Evolutionary conservation across 2,329 filamentous ascomycete species (phyloP).

Genomic region (Ceratocystis colombiana): DNA sequence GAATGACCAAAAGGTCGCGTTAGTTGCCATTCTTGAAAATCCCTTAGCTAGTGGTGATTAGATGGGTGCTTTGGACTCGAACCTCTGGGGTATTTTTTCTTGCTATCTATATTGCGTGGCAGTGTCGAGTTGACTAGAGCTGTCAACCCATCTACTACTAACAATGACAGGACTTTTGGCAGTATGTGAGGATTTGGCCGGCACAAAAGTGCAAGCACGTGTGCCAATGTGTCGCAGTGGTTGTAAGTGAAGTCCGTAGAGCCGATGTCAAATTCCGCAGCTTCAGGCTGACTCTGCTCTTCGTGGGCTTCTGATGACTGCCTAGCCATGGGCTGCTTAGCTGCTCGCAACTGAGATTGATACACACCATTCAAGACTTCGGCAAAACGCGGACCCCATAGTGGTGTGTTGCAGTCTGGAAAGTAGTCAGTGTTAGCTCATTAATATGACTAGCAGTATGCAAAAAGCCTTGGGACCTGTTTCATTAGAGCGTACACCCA

Average conservation of each 20-base stretch:
- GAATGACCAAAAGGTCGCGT: not conserved
- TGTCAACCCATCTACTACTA: slow-evolving; percentile 71
- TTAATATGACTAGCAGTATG: not conserved
- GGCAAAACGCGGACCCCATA: slow-evolving; percentile 30
- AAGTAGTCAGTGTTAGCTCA: slow-evolving; percentile 17
- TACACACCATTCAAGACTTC: slow-evolving; percentile 25
- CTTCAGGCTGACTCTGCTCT: slow-evolving; percentile 4
- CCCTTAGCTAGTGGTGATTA: not conserved
- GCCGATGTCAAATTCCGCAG: slow-evolving; percentile 18
- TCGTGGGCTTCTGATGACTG: not conserved
- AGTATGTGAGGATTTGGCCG: slow-evolving; percentile 56
- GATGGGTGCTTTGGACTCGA: not conserved
- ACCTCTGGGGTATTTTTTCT: slow-evolving; percentile 37
- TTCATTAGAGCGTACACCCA: not conserved
- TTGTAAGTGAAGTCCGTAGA: slow-evolving; percentile 39
- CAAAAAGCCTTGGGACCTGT: not conserved
- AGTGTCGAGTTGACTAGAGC: slow-evolving; percentile 68
- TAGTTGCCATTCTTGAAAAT: not conserved
- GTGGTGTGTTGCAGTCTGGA: slow-evolving; percentile 42
- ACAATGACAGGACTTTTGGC: slow-evolving; percentile 50
- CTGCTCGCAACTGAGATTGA: slow-evolving; percentile 8
- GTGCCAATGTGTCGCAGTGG: slow-evolving; percentile 51
- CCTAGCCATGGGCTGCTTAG: not conserved
- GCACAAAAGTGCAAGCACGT: slow-evolving; percentile 64
- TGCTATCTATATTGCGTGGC: slow-evolving; percentile 46